phyloP scores from a whole-genome alignment of 345 rosid species.

The Angophora floribunda region DNA sequence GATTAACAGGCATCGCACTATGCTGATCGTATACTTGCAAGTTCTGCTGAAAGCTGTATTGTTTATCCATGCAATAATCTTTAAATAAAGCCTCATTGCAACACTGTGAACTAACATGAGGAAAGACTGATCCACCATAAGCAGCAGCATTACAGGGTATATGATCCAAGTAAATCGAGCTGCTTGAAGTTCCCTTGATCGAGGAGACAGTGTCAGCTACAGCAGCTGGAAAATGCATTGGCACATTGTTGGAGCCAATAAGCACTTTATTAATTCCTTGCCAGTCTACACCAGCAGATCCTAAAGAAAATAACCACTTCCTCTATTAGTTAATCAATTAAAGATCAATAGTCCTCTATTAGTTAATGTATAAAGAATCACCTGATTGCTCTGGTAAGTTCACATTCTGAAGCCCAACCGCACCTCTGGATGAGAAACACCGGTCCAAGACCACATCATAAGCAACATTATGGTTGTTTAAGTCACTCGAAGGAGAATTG shows the following conservation, averaged over 20 bases:
- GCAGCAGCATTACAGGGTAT: constrained; percentile 2
- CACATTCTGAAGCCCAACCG: neutral
- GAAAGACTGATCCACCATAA: neutral
- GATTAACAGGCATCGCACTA: neutral
- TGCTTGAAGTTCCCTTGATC: constrained; percentile 2
- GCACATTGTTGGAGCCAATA: neutral
- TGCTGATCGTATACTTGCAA: neutral
- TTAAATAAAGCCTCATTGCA: neutral
- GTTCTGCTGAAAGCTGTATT: neutral
- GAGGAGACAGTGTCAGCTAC: neutral
- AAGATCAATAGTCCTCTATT: neutral
- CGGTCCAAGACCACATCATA: neutral
- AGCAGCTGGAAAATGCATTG: neutral
- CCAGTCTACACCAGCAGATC: neutral
- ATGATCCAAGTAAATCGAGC: constrained; percentile 4
- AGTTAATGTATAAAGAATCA: neutral
- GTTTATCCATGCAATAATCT: neutral
- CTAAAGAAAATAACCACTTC: neutral
- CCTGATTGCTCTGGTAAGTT: neutral
- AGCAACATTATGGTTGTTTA: neutral
- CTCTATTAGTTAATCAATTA: neutral
- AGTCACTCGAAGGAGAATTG: neutral
- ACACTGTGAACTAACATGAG: neutral
- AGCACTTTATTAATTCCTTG: neutral
- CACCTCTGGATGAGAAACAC: neutral